Base-by-base conservation (phyloP, 805 yeast genomes). In the Saturnispora sekii region DNA sequence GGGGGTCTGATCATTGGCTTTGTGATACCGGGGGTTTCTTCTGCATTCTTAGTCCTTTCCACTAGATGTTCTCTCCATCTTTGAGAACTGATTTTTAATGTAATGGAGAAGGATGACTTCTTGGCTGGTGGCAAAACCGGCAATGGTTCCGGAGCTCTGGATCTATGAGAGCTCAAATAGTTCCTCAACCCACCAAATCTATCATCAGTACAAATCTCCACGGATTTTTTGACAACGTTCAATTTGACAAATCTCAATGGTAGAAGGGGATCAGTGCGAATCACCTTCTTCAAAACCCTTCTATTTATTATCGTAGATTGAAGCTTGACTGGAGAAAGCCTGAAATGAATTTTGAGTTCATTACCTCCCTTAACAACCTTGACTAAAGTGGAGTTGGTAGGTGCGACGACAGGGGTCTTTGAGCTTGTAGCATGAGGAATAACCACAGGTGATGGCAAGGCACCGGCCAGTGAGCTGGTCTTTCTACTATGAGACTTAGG, bases 161-260 rank as follows among this genome's bases (percentile, higher is more conserved):
- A 37, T 36, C 41, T 37, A 28, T 36, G 34, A 16, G 34, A 21
- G 1, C 41, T 35, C 12, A 37, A 14, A 18, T 32, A 26, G 16
- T 39, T 43, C 28, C 35, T 40, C n/a, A 37, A 14, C 2, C 37
- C 45, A 11, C 52, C 58, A 40, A 58, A 58, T 4, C 49, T 35
- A 35, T 60, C 61, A 39, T 54, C 56, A 0, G 61, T 53, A 15
- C 62, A 59, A 2, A 59, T 38, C 15, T 47, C 38, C 10, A 62
- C 57, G 16, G 47, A 48, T n/a, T 51, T 57, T 1, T 52, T 48
- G n/a, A 47, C 44, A 3, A 60, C 28, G 33, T 56, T 51, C n/a
- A 62, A 38, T 43, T 58, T 63, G 38, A 72, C 69, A 48, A 61
- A 71, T 35, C 74, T 54, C 10, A 63, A 41, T 29, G 65, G 56